These are phyloP conservation scores for Cymbomonas tetramitiformis DNA, from an alignment of 139 green algal genomes.

Conservation along the genomic window DNA sequence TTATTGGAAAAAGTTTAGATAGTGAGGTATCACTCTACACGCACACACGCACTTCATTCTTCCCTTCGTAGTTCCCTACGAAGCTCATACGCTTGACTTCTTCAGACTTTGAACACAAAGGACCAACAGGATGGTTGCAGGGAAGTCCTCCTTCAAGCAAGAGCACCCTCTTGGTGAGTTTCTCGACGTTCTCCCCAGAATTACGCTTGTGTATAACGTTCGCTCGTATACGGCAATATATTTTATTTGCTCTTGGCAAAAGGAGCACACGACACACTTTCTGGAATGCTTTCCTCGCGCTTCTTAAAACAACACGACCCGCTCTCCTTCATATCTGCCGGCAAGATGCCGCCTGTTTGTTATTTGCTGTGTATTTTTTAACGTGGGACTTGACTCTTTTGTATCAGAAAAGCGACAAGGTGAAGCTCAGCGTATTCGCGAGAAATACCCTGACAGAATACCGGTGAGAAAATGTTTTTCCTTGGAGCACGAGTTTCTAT, in stretches of 20 bases:
- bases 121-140: no score
- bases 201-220: neutral
- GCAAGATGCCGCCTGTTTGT: neutral
- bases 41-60: no score
- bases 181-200: neutral
- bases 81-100: no score
- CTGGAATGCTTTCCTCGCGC: neutral
- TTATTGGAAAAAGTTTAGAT: no score
- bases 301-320: neutral
- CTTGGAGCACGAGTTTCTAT: neutral
- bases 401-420: slow-evolving; percentile 81
- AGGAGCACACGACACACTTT: neutral
- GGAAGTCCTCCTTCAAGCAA: slow-evolving; percentile 62
- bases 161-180: slow-evolving; percentile 70
- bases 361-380: neutral
- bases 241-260: no score
- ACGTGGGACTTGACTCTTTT: neutral
- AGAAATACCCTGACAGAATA: slow-evolving; percentile 92
- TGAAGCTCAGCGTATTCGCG: slow-evolving; percentile 78
- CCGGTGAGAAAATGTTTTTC: slow-evolving; percentile 42
- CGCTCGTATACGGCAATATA: neutral
- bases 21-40: no score
- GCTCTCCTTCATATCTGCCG: neutral
- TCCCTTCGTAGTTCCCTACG: no score
- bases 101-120: no score